Conservation (phyloP, 345 rosid species). For the Eucalyptus guilfoylei region DNA sequence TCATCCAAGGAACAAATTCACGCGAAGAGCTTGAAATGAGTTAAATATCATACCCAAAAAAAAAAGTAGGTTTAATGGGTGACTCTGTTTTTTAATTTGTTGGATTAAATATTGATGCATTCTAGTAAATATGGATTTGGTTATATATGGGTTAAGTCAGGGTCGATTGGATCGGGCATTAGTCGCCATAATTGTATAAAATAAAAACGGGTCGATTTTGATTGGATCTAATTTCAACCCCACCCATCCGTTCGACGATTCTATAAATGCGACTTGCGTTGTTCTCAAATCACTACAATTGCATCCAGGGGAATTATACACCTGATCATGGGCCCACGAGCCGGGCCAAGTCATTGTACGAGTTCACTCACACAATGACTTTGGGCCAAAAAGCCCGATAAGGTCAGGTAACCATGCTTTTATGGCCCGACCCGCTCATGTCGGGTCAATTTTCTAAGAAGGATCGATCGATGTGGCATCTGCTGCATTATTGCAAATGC, state of each 20-base stretch:
- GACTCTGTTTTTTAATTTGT: neutral
- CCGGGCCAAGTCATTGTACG: neutral
- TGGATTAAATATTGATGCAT: neutral
- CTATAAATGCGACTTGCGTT: neutral
- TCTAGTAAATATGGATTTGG: neutral
- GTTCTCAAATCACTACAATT: neutral
- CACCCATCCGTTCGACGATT: rapidly evolving
- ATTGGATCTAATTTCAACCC: rapidly evolving
- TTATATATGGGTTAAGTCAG: neutral
- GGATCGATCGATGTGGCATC: neutral
- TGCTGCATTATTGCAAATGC: neutral
- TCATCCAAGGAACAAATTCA: neutral
- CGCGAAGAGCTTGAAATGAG: neutral
- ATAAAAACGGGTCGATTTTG: neutral
- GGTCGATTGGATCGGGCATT: neutral
- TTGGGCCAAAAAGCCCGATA: neutral
- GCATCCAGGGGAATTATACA: neutral
- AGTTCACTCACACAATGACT: neutral
- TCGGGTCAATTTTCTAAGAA: neutral
- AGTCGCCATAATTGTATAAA: neutral
- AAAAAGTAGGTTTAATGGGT: neutral
- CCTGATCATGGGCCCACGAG: neutral
- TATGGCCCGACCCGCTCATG: neutral
- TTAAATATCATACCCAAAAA: neutral
- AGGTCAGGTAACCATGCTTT: neutral